Conservation (phyloP, 2,329 filamentous ascomycete species). For the Zalaria sp. region DNA sequence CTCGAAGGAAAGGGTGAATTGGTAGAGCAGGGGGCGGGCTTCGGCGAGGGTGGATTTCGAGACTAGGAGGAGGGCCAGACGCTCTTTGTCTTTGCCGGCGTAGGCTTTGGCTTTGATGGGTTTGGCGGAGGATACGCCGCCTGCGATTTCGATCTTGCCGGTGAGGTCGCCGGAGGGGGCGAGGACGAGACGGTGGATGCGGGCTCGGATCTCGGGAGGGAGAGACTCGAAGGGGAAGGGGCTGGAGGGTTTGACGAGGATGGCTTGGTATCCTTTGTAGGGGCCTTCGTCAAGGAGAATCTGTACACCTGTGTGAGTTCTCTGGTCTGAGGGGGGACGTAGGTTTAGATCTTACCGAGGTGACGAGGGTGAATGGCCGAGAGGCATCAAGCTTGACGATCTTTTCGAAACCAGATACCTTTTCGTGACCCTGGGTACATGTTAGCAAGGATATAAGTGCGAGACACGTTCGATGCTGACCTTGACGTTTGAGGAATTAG, state of each 20-base stretch:
- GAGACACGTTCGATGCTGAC: constrained; percentile 1
- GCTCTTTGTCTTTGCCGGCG: constrained; percentile 15
- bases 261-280: constrained; percentile 18
- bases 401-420: constrained; percentile 12
- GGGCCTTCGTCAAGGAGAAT: constrained; percentile 16
- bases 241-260: constrained; percentile 19
- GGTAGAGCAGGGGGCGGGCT: constrained; percentile 17
- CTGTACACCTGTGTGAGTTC: constrained; percentile 3
- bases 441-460: neutral
- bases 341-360: constrained; percentile 13
- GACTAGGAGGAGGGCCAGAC: constrained; percentile 16
- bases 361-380: constrained; percentile 17
- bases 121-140: constrained; percentile 10
- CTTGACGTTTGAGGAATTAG: constrained; percentile 9
- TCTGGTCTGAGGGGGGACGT: neutral
- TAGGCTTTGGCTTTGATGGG: constrained; percentile 14
- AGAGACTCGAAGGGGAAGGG: constrained; percentile 20
- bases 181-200: constrained; percentile 17
- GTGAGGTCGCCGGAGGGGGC: constrained; percentile 11
- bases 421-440: constrained; percentile 2
- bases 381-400: constrained; percentile 16
- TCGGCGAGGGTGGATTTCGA: constrained; percentile 19
- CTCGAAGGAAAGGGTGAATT: constrained; percentile 17
- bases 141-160: constrained; percentile 15
- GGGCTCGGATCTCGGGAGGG: constrained; percentile 12